A percentile compares a stretch with the other conserved stretches of the same genome.
These are phyloP conservation scores for Cyclotella kingstonii DNA, from an alignment of 108 stramenopile genomes.

Conservation along the genomic window DNA sequence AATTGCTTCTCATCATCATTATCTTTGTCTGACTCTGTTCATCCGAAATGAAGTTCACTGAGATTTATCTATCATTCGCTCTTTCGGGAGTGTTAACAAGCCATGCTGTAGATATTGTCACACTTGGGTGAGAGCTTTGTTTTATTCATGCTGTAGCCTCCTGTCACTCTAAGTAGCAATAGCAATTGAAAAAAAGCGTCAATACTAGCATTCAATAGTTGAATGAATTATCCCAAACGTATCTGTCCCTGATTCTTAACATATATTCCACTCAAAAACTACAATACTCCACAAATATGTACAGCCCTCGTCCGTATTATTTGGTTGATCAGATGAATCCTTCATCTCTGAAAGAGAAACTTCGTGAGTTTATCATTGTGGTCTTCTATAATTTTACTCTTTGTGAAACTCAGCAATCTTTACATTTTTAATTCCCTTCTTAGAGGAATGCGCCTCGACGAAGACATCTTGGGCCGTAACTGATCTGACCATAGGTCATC, in stretches of 20 bases:
- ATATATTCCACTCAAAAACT: no score
- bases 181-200: background rate
- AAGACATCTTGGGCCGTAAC: conserved; percentile 31
- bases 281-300: no score
- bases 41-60: background rate
- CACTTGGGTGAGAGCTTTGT: background rate
- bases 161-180: background rate
- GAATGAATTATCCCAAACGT: background rate
- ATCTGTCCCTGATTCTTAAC: background rate
- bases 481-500: conserved; percentile 73
- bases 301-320: conserved; percentile 69
- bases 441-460: conserved; percentile 46
- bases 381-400: no score
- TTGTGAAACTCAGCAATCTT: background rate
- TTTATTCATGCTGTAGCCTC: background rate
- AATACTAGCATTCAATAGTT: background rate
- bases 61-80: background rate
- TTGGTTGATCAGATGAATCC: conserved; percentile 57
- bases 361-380: conserved; percentile 36
- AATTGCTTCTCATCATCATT: no score
- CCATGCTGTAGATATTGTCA: conserved; percentile 1
- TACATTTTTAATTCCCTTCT: background rate
- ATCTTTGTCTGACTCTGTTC: background rate
- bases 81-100: background rate
- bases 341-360: conserved; percentile 44